These are phyloP conservation scores for Epichloe gansuensis DNA, from an alignment of 2,329 filamentous ascomycete species.

Conservation along the genomic window DNA sequence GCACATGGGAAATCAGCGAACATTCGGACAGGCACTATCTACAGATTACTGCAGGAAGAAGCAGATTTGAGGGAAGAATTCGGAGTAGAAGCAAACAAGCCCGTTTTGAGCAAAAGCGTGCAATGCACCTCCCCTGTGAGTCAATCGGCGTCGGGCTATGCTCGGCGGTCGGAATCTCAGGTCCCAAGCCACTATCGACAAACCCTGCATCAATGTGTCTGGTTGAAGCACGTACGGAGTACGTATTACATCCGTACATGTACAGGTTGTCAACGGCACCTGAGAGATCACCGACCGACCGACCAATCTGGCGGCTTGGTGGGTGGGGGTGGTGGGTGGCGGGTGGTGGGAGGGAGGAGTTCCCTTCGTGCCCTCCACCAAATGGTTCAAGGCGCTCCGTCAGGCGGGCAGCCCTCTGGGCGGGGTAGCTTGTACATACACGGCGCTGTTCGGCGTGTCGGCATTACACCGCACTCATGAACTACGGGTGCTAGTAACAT, in stretches of 20 bases:
- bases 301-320: not conserved
- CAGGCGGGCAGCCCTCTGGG: not conserved
- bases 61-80: no score
- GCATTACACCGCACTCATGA: not conserved
- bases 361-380: not conserved
- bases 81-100: no score
- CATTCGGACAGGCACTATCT: no score
- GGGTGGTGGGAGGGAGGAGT: not conserved
- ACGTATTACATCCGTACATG: no score
- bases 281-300: not conserved
- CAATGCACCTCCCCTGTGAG: not conserved
- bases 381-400: not conserved
- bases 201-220: no score
- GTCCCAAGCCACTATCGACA: not conserved
- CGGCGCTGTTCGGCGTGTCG: conserved; percentile 5
- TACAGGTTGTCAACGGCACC: not conserved
- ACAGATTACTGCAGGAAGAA: no score
- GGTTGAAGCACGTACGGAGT: no score
- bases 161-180: conserved; percentile 2
- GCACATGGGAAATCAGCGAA: no score
- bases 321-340: not conserved
- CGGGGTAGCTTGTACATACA: conserved; percentile 2
- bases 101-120: no score
- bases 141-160: conserved; percentile 1
- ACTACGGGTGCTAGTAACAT: not conserved